These are phyloP conservation scores for Penicillium sp. DNA, from an alignment of 2,329 filamentous ascomycete genomes.

Conservation along the genomic window DNA sequence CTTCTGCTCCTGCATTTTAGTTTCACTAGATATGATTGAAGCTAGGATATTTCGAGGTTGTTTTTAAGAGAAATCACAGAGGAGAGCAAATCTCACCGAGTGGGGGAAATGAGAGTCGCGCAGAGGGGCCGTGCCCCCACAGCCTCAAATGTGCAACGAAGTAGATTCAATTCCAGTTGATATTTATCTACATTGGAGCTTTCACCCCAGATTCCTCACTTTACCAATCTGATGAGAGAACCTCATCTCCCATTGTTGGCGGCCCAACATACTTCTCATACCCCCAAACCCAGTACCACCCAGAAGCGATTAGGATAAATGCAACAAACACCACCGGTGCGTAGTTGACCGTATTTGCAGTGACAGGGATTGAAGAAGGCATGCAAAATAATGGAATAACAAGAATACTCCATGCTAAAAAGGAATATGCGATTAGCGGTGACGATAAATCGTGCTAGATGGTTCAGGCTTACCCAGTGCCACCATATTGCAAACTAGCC, in stretches of 20 bases:
- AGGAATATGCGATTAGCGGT: neutral
- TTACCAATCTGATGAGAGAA: conserved; percentile 1
- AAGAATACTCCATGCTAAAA: conserved; percentile 57
- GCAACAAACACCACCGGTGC: conserved; percentile 68
- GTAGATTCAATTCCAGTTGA: neutral
- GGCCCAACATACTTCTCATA: conserved; percentile 52
- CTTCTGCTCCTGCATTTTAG: conserved; percentile 2
- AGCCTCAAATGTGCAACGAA: neutral
- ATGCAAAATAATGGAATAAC: conserved; percentile 66
- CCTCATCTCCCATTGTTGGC: conserved; percentile 11
- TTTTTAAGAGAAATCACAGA: neutral
- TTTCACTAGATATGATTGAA: neutral
- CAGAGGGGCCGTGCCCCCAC: conserved; percentile 2
- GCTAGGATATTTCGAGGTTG: neutral
- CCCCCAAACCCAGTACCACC: conserved; percentile 68
- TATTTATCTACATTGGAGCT: neutral
- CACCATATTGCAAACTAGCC: conserved; percentile 60
- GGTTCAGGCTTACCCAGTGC: conserved; percentile 53
- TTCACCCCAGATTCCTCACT: neutral
- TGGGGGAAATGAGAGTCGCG: neutral
- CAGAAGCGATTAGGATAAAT: conserved; percentile 58
- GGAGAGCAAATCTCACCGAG: neutral
- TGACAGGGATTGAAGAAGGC: conserved; percentile 57
- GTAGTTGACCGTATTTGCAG: conserved; percentile 63
- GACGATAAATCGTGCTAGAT: neutral